A percentile compares a stretch with the other conserved stretches of the same genome.
Evolutionary conservation across 805 yeast species (phyloP).

Genomic region (Saccharomyces mikatae): DNA sequence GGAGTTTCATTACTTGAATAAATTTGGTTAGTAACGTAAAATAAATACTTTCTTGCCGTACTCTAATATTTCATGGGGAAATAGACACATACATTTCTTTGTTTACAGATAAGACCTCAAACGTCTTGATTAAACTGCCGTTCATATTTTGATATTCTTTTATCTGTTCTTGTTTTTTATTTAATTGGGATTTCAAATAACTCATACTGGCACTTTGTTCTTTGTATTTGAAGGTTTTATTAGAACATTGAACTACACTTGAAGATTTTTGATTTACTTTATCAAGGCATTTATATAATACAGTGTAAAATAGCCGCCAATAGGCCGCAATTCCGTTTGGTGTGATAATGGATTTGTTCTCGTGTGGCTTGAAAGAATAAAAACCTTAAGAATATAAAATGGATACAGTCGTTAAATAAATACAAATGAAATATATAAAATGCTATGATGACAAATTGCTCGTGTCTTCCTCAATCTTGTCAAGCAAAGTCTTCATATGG

Average conservation of each 20-base stretch:
- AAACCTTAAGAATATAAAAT: not conserved
- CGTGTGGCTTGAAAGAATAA: not conserved
- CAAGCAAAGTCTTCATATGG: constrained; percentile 17
- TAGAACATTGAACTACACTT: not conserved
- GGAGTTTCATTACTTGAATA: constrained; percentile 21
- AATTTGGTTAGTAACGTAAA: not conserved
- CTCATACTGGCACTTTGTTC: not conserved
- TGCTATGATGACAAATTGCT: not conserved
- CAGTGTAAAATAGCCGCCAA: not conserved
- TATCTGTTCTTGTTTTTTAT: not conserved
- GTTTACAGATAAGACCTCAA: not conserved
- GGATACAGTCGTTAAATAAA: not conserved
- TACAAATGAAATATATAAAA: not conserved
- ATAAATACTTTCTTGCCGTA: not conserved
- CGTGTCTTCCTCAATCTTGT: not conserved
- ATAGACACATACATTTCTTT: not conserved
- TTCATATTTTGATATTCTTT: not conserved
- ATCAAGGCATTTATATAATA: not conserved
- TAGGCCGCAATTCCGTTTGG: not conserved
- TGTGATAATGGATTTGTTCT: not conserved
- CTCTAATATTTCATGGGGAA: not conserved
- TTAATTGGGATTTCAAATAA: not conserved
- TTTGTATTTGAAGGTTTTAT: not conserved
- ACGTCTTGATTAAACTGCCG: not conserved
- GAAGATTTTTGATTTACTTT: not conserved